Percentiles rank a stretch among this genome's conserved stretches.
Evolutionary conservation across 306 rosid species (phyloP).

Genomic region (Fragaria iinumae): DNA sequence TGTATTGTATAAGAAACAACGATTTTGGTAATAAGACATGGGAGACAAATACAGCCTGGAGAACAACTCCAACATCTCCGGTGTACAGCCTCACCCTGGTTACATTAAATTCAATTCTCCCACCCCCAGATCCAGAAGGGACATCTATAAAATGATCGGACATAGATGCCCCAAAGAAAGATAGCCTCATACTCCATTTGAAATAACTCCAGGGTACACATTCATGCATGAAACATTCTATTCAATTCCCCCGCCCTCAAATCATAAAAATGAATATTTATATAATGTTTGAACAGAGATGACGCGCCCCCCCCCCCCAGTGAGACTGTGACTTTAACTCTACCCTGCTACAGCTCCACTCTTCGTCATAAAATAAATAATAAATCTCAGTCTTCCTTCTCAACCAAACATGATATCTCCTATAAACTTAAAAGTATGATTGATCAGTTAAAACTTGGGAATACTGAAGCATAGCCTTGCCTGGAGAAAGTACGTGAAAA

Average conservation of each 20-base stretch:
- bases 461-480: conserved; percentile 38
- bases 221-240: too few species aligned
- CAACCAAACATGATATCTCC: too few species aligned
- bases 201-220: too few species aligned
- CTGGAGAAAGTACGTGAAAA: conserved; percentile 96
- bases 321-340: too few species aligned
- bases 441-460: background rate
- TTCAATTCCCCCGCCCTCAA: too few species aligned
- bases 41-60: background rate
- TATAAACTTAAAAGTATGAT: conserved; percentile 6
- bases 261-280: too few species aligned
- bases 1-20: background rate
- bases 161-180: background rate
- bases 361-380: too few species aligned
- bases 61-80: background rate
- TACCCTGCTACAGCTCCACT: too few species aligned
- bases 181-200: too few species aligned
- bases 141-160: background rate
- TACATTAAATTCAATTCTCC: background rate
- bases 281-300: too few species aligned
- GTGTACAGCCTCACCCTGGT: background rate
- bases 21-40: background rate
- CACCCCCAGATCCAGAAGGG: background rate
- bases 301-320: too few species aligned
- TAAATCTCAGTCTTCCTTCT: too few species aligned